Conservation (phyloP, 2,329 filamentous ascomycete genomes). For the Colletotrichum costaricense region DNA sequence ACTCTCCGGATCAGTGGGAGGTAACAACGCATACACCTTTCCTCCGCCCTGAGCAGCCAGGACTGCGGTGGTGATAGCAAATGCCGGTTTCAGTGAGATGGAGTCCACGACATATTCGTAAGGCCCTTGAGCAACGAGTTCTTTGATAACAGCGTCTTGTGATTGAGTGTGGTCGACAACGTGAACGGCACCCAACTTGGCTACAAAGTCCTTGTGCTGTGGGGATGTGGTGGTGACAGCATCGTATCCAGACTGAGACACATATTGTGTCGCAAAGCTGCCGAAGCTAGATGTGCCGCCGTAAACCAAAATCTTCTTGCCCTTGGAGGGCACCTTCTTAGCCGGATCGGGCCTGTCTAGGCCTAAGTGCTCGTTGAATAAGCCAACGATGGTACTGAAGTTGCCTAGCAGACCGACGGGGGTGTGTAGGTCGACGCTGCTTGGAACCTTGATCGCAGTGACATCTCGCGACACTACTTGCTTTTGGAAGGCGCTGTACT, state of each 20-base stretch:
- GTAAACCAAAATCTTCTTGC: conserved; percentile 50
- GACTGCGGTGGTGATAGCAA: conserved; percentile 37
- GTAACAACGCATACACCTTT: conserved; percentile 11
- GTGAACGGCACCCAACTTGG: conserved; percentile 54
- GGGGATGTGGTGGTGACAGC: conserved; percentile 56
- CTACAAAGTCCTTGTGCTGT: conserved; percentile 54
- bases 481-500: conserved; percentile 23
- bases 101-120: conserved; percentile 43
- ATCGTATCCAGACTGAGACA: conserved; percentile 54
- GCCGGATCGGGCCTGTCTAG: conserved; percentile 39
- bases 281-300: conserved; percentile 61
- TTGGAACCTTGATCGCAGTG: conserved; percentile 43
- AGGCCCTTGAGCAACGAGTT: conserved; percentile 40
- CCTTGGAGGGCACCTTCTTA: conserved; percentile 35
- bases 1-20: not conserved
- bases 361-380: conserved; percentile 39
- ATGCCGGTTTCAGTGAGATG: conserved; percentile 40
- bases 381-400: conserved; percentile 39
- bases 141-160: conserved; percentile 35
- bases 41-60: conserved; percentile 29
- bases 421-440: conserved; percentile 38
- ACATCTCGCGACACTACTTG: conserved; percentile 35
- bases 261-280: conserved; percentile 57
- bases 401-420: conserved; percentile 41
- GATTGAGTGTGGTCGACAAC: conserved; percentile 57